Base-by-base conservation (phyloP, 768 basidiomycete species). In the Suillus ampliporus region DNA sequence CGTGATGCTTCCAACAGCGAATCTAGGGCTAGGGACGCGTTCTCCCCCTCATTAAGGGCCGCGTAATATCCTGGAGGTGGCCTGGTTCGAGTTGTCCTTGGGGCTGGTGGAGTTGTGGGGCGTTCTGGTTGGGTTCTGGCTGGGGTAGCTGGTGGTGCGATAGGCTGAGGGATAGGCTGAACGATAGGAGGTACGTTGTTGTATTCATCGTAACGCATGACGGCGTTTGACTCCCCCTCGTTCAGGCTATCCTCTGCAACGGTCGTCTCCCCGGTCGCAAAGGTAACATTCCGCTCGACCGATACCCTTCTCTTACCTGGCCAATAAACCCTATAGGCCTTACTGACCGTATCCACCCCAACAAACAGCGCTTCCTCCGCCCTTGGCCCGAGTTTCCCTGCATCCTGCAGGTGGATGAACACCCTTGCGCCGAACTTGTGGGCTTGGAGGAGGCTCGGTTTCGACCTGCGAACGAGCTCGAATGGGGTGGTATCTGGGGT, bases 251-350 rank as follows among this genome's bases (percentile, higher is more conserved):
- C 50, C 2, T 23, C 23, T 0, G 48, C 43, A 2, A 60, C 17
- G 8, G 15, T 3, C 5, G 37, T 4, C 6, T 47, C 34, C 0
- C 19, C 19, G 0, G 60, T 52, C n/a, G 7, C 4, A 8, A 64
- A 64, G 28, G 66, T 69, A 41, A 78, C 66, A 41, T 77, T 75
- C 7, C 73, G 63, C 64, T 80, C 74, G 3, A 77, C 71, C 0
- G 68, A 71, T n/a, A 79, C n/a, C n/a, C n/a, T n/a, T n/a, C n/a
- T n/a, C n/a, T 59, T 63, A 6, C 67, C 58, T 8, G 71, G 65
- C 71, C 75, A 78, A 61, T 79, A 80, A 21, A 79, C 68, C 0
- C 71, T 65, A 38, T 71, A 70, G 1, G 74, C 77, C 37, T 73
- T 75, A 64, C 73, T 76, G 23, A 74, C 64, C 3, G 69, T 62